Percentiles rank a stretch among this genome's conserved stretches.
These are phyloP conservation scores for Saccharomycopsis hybrid DNA, from an alignment of 1,139 yeast genomes.

Conservation along the genomic window DNA sequence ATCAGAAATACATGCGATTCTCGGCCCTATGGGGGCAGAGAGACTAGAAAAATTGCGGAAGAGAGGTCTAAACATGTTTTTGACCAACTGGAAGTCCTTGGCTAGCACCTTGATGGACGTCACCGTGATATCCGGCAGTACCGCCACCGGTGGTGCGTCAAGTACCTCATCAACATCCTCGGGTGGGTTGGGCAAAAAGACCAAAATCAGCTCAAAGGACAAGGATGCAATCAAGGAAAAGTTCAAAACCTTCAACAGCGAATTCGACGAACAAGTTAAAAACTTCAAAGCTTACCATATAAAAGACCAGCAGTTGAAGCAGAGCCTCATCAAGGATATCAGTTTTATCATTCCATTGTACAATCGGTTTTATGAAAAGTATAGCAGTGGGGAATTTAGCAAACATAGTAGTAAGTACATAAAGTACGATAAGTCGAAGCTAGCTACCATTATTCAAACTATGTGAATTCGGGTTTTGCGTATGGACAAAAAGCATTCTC, in stretches of 20 bases:
- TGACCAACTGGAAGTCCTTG: conserved; percentile 79
- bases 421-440: conserved; percentile 58
- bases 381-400: conserved; percentile 62
- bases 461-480: too few species aligned
- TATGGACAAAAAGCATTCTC: too few species aligned
- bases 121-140: conserved; percentile 48
- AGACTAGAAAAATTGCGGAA: conserved; percentile 66
- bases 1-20: conserved; percentile 46
- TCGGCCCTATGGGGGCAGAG: conserved; percentile 61
- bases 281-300: conserved; percentile 60
- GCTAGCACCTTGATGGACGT: conserved; percentile 72
- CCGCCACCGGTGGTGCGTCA: conserved; percentile 24
- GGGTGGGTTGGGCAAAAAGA: conserved; percentile 12
- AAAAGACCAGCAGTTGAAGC: conserved; percentile 59
- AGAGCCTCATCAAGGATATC: conserved; percentile 60
- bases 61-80: conserved; percentile 66
- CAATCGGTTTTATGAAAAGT: conserved; percentile 74
- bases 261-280: conserved; percentile 68
- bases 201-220: conserved; percentile 48
- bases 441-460: conserved; percentile 44
- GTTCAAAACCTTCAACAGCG: conserved; percentile 72
- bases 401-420: conserved; percentile 69
- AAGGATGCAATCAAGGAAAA: conserved; percentile 81
- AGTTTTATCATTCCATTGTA: conserved; percentile 76
- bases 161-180: too few species aligned